Conservation (phyloP, 208 protist species). For the Kentomonas sorsogonicus region DNA sequence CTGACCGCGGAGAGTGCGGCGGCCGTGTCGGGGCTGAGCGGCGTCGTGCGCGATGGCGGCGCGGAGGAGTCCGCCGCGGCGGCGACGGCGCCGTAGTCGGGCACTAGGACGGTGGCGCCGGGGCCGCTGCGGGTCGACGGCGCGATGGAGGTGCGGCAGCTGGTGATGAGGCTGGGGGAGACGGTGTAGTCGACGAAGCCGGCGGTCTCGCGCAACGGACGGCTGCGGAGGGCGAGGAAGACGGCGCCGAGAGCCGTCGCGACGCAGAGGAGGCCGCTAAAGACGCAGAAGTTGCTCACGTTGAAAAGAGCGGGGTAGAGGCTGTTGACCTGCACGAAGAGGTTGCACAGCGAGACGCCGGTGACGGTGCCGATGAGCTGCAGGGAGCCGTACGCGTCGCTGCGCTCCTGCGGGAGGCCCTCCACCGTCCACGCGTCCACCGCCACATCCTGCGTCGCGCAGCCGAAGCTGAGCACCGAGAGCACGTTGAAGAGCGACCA, state of each 20-base stretch:
- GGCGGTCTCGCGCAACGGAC: too few species aligned
- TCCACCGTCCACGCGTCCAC: constrained; percentile 44
- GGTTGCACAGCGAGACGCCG: constrained; percentile 12
- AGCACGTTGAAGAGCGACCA: constrained; percentile 19
- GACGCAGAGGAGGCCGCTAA: constrained; percentile 1
- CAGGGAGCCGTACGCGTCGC: constrained; percentile 9
- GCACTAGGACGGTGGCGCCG: too few species aligned
- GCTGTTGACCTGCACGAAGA: constrained; percentile 14
- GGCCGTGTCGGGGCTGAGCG: too few species aligned
- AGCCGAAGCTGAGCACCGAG: constrained; percentile 19
- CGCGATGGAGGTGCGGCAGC: too few species aligned
- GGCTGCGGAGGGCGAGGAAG: constrained; percentile 2
- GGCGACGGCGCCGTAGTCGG: too few species aligned
- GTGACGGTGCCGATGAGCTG: constrained; percentile 16
- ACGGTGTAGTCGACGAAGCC: too few species aligned
- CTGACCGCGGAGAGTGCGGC: too few species aligned
- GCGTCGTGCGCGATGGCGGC: too few species aligned
- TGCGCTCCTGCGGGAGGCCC: constrained; percentile 6
- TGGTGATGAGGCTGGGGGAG: too few species aligned
- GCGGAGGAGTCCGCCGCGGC: too few species aligned
- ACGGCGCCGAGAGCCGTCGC: constrained; percentile 5
- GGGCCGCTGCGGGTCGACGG: too few species aligned
- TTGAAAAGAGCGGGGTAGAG: constrained; percentile 1
- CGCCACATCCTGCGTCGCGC: constrained; percentile 41
- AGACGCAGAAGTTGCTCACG: constrained; percentile 5